Conservation (phyloP, 2,329 filamentous ascomycete genomes). For the Leptographium radiaticola region DNA sequence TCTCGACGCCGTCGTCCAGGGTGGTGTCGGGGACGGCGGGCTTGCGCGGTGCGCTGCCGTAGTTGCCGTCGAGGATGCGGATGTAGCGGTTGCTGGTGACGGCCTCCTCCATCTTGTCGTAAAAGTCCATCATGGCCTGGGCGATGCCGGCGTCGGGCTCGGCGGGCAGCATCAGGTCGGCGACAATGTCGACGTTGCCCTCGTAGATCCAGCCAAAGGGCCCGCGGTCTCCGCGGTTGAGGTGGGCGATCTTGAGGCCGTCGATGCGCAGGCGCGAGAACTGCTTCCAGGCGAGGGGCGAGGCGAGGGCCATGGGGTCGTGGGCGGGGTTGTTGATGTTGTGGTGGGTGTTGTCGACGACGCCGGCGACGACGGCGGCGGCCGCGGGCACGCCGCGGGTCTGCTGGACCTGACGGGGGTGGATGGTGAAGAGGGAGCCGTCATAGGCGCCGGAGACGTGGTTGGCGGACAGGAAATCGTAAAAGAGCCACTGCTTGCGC, state of each 20-base stretch:
- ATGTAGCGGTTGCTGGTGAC: slow-evolving; percentile 65
- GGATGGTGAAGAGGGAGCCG: slow-evolving; percentile 91
- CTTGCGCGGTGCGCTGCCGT: not conserved
- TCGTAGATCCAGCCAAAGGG: slow-evolving; percentile 98
- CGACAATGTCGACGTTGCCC: slow-evolving; percentile 91
- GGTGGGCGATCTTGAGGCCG: slow-evolving; percentile 84
- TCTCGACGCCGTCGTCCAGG: not conserved
- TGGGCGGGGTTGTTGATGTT: slow-evolving; percentile 25
- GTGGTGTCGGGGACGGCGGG: not conserved
- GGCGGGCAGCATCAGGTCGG: slow-evolving; percentile 86
- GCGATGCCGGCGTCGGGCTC: slow-evolving; percentile 80
- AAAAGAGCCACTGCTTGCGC: slow-evolving; percentile 93
- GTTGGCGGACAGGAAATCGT: slow-evolving; percentile 89
- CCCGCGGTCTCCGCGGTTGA: slow-evolving; percentile 84
- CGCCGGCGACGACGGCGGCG: slow-evolving; percentile 45
- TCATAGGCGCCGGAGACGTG: slow-evolving; percentile 95
- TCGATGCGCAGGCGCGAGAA: slow-evolving; percentile 88
- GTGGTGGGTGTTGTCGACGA: slow-evolving; percentile 44
- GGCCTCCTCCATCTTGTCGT: slow-evolving; percentile 87
- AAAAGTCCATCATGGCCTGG: slow-evolving; percentile 94
- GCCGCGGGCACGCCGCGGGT: slow-evolving; percentile 23
- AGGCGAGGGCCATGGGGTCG: slow-evolving; percentile 4
- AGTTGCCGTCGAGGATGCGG: slow-evolving; percentile 38
- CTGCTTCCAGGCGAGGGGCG: slow-evolving; percentile 67
- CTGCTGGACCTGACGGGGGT: slow-evolving; percentile 73